Percentiles rank a stretch among this genome's conserved stretches.
phyloP scores from a whole-genome alignment of 2,329 filamentous ascomycete species.

The Metarhizium humberi region DNA sequence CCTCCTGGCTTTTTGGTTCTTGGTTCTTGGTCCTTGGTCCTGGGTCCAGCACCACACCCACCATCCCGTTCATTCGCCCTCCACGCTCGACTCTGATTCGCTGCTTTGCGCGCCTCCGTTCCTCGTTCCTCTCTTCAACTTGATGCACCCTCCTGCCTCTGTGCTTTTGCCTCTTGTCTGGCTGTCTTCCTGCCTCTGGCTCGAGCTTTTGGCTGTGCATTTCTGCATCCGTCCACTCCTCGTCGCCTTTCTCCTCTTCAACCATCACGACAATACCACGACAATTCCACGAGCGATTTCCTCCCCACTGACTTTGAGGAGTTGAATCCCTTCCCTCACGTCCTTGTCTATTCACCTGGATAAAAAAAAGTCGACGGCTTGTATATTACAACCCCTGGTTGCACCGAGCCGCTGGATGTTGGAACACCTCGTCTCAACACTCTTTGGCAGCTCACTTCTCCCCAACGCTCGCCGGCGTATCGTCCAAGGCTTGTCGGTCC shows the following conservation, averaged over 20 bases:
- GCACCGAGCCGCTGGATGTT: background rate
- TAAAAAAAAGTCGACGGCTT: background rate
- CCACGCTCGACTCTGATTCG: background rate
- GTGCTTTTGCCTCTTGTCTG: background rate
- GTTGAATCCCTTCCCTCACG: background rate
- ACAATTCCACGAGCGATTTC: background rate
- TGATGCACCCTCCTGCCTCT: background rate
- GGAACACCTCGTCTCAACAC: background rate
- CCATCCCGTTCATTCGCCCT: conserved; percentile 1
- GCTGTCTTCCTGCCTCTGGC: background rate
- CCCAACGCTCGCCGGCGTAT: background rate
- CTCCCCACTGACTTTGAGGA: background rate
- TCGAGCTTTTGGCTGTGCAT: conserved; percentile 1
- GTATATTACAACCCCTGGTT: background rate
- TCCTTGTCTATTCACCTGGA: background rate
- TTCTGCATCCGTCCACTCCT: background rate
- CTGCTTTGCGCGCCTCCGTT: background rate
- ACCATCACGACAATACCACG: background rate
- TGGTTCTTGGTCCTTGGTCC: conserved; percentile 4
- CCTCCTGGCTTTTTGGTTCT: too few relatives aligned
- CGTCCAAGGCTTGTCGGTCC: conserved; percentile 2
- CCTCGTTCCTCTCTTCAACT: background rate
- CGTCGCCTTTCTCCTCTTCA: background rate
- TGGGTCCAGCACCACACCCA: background rate
- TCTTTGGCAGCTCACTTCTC: background rate